phyloP scores from a whole-genome alignment of 1,284 basidiomycete species.

The Wallemia ichthyophaga region DNA sequence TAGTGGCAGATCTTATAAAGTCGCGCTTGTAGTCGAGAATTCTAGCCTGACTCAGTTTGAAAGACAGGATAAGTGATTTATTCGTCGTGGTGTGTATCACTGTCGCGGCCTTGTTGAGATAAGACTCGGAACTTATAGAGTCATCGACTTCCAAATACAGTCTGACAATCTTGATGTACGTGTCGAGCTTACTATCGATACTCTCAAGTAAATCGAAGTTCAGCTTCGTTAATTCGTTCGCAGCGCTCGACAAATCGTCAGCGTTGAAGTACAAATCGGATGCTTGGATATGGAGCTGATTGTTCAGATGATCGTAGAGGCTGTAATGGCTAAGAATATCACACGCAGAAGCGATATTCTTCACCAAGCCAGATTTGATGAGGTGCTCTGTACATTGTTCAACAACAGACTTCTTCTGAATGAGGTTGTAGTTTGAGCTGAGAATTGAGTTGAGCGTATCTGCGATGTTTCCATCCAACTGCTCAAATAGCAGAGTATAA shows the following conservation, averaged over 20 bases:
- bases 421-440: too few species aligned
- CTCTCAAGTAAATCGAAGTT: neutral
- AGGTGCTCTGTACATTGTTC: too few species aligned
- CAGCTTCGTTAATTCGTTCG: neutral
- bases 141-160: constrained; percentile 86
- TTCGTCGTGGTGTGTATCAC: constrained; percentile 48
- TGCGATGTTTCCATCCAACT: too few species aligned
- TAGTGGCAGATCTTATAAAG: constrained; percentile 77
- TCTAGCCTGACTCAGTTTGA: constrained; percentile 67
- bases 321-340: too few species aligned
- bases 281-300: neutral
- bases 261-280: neutral
- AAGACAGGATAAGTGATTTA: constrained; percentile 42
- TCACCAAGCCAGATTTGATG: too few species aligned
- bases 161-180: constrained; percentile 76
- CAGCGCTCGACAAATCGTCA: neutral
- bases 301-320: neutral
- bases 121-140: constrained; percentile 73
- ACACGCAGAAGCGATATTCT: too few species aligned
- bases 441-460: too few species aligned
- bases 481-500: too few species aligned
- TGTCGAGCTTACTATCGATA: neutral
- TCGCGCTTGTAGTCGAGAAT: constrained; percentile 71
- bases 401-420: too few species aligned
- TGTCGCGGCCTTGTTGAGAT: constrained; percentile 80